A percentile compares a stretch with the other conserved stretches of the same genome.
These are phyloP conservation scores for Sporopachydermia lactativora DNA, from an alignment of 805 yeast species.

Conservation along the genomic window DNA sequence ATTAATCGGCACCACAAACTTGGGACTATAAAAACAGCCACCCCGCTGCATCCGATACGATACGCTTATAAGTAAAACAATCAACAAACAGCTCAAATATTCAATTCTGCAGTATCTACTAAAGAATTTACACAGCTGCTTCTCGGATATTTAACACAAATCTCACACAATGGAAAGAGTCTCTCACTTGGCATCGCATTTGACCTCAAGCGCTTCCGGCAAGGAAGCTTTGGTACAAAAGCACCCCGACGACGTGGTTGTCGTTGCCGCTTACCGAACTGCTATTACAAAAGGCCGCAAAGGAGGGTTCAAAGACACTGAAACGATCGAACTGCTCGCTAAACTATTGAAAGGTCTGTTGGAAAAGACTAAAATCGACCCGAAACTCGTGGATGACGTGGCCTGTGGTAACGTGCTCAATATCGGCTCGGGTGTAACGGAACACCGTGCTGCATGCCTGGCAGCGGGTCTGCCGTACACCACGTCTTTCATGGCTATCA, in stretches of 20 bases:
- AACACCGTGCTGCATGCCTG: slow-evolving; percentile 82
- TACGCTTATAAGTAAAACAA: no score
- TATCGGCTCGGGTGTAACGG: slow-evolving; percentile 88
- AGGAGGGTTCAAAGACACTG: slow-evolving; percentile 74
- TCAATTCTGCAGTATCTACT: no score
- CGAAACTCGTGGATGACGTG: slow-evolving; percentile 63
- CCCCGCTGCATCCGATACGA: no score
- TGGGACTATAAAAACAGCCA: no score
- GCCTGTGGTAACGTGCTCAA: slow-evolving; percentile 87
- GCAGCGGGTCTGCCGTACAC: slow-evolving; percentile 84
- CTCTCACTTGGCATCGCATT: slow-evolving; percentile 7
- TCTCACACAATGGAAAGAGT: not conserved
- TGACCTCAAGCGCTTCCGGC: slow-evolving; percentile 13
- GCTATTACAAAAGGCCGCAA: slow-evolving; percentile 80
- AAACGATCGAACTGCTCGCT: slow-evolving; percentile 64
- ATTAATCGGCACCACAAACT: no score
- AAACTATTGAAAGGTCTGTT: slow-evolving; percentile 52
- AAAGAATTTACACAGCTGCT: no score
- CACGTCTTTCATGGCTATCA: slow-evolving; percentile 68
- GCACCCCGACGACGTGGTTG: slow-evolving; percentile 79
- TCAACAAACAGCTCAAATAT: no score
- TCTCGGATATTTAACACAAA: no score
- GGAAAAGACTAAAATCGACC: slow-evolving; percentile 34
- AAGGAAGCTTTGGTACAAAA: slow-evolving; percentile 30
- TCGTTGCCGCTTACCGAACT: slow-evolving; percentile 82